These are phyloP conservation scores for Candida freyschussii DNA, from an alignment of 1,139 yeast genomes.

Conservation along the genomic window DNA sequence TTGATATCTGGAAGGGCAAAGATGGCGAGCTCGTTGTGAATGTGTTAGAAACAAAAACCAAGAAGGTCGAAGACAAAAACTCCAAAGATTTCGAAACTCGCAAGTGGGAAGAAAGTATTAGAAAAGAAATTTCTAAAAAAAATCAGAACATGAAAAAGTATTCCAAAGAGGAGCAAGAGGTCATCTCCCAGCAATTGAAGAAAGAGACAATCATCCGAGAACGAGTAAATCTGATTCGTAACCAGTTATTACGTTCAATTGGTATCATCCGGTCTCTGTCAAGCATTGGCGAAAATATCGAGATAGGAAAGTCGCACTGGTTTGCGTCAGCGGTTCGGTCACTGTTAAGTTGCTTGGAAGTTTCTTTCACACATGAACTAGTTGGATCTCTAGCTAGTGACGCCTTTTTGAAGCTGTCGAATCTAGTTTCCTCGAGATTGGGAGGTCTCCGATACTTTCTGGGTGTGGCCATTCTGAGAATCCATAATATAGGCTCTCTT, in stretches of 20 bases:
- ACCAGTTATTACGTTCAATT: conserved; percentile 44
- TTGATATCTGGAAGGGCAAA: conserved; percentile 60
- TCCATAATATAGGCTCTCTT: conserved; percentile 38
- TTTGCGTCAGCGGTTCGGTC: conserved; percentile 55
- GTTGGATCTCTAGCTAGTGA: conserved; percentile 35
- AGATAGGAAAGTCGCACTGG: conserved; percentile 73
- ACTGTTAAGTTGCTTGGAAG: conserved; percentile 39
- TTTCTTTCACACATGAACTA: conserved; percentile 35
- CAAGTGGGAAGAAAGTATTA: conserved; percentile 85
- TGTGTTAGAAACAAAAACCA: conserved; percentile 43
- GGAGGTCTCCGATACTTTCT: conserved; percentile 47
- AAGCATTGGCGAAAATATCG: conserved; percentile 44
- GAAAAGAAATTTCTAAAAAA: conserved; percentile 66
- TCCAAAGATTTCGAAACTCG: conserved; percentile 78
- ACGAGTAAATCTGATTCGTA: conserved; percentile 37
- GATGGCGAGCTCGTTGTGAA: conserved; percentile 71
- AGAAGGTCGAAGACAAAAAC: conserved; percentile 47
- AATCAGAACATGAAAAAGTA: conserved; percentile 44
- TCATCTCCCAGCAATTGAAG: conserved; percentile 55
- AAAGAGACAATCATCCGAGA: conserved; percentile 56
- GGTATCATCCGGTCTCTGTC: conserved; percentile 51
- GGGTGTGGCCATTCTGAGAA: conserved; percentile 67
- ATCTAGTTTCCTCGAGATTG: conserved; percentile 41
- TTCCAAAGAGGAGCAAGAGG: conserved; percentile 68
- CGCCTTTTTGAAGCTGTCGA: conserved; percentile 42